phyloP scores from a whole-genome alignment of 495 filamentous ascomycete genomes.

The Lichina pygmaea region DNA sequence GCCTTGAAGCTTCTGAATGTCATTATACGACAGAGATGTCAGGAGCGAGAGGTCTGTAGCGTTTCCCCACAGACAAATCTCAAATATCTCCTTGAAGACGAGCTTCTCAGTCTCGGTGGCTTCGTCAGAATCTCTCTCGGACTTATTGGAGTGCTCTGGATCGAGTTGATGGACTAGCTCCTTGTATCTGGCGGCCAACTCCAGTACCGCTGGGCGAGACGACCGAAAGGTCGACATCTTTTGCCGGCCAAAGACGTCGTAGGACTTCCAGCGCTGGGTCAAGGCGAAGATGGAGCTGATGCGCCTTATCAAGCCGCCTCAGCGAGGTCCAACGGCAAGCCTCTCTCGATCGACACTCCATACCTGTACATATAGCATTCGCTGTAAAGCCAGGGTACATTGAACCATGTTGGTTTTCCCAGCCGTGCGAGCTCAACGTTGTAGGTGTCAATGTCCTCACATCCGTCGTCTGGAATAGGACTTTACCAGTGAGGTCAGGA shows the following conservation, averaged over 20 bases:
- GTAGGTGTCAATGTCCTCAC: slow-evolving; percentile 51
- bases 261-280: slow-evolving; percentile 64
- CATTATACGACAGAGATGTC: slow-evolving; percentile 73
- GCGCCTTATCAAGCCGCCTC: slow-evolving; percentile 23
- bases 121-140: slow-evolving; percentile 15
- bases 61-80: slow-evolving; percentile 96
- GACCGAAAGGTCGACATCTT: slow-evolving; percentile 86
- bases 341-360: background rate
- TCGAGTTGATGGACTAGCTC: slow-evolving; percentile 31
- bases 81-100: slow-evolving; percentile 78
- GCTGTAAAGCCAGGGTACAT: slow-evolving; percentile 61
- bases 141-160: slow-evolving; percentile 5
- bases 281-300: slow-evolving; percentile 48
- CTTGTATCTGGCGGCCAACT: slow-evolving; percentile 54
- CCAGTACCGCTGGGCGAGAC: slow-evolving; percentile 71
- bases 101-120: slow-evolving; percentile 41
- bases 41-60: slow-evolving; percentile 84
- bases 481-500: slow-evolving; percentile 15
- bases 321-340: background rate
- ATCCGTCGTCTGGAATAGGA: slow-evolving; percentile 58
- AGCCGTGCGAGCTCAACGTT: slow-evolving; percentile 62
- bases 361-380: slow-evolving; percentile 90
- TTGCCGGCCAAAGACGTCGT: slow-evolving; percentile 77
- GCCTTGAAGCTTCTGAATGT: slow-evolving; percentile 88
- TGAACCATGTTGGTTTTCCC: slow-evolving; percentile 54